These are phyloP conservation scores for Hura crepitans DNA, from an alignment of 441 rosid genomes.

Conservation along the genomic window DNA sequence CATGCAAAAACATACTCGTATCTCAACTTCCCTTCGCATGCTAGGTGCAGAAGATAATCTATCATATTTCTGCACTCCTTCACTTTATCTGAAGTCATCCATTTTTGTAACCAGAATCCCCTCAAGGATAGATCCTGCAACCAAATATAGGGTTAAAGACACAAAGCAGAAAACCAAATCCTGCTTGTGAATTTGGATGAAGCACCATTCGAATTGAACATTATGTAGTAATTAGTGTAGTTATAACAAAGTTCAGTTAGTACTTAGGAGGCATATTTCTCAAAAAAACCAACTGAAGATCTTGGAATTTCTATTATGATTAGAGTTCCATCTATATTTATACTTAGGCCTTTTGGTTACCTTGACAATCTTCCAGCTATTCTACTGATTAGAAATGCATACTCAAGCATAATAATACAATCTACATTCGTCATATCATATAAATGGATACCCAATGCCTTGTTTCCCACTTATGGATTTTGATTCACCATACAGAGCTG, in stretches of 20 bases:
- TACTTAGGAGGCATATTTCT: too few relatives aligned
- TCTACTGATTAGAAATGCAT: background rate
- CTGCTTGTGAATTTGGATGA: background rate
- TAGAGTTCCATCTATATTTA: background rate
- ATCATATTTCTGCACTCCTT: constrained; percentile 64
- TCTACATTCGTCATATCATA: background rate
- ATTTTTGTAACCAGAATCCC: constrained; percentile 89
- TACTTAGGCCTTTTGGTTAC: background rate
- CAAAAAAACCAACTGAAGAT: background rate
- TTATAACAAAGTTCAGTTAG: background rate
- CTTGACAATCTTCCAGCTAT: background rate
- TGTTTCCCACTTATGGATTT: background rate
- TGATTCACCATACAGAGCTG: background rate
- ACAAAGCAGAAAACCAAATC: too few relatives aligned
- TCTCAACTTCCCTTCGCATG: constrained; percentile 62
- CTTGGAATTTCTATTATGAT: background rate
- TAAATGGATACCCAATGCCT: background rate
- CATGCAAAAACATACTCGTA: constrained; percentile 67
- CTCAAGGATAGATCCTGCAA: constrained; percentile 69
- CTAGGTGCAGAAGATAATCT: constrained; percentile 63
- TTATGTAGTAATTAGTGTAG: background rate
- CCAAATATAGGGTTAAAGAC: background rate
- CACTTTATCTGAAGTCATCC: constrained; percentile 56
- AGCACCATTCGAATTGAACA: background rate
- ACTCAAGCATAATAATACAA: too few relatives aligned